Evolutionary conservation across 2,329 filamentous ascomycete genomes (phyloP), one percentile per base, ranked within the genome.

Genomic region (Niveomyces coronatus): DNA sequence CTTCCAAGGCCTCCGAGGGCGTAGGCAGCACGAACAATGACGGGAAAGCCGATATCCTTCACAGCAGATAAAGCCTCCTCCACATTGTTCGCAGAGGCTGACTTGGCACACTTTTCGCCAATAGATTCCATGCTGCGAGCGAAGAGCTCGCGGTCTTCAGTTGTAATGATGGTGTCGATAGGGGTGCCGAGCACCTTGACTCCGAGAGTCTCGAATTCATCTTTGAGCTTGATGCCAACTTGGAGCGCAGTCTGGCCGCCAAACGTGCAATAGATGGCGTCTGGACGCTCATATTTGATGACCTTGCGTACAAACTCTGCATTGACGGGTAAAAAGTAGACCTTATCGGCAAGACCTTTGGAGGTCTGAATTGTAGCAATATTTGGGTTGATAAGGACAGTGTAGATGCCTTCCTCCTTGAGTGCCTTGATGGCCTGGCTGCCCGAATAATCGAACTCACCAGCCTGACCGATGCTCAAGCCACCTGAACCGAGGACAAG

Each of bases 351-450:
- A 37, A 98, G 70, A 47, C 91, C 91, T 66, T 95, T 95, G 37
- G 91, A 96, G 4, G 91, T 98, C 61, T 98, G 91, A 45, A 96
- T 96, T 1, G 91, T 98, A 48, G 91, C 91, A 57, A 98, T 96
- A 59, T 98, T 98, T 41, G 91, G 91, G 66, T 98, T 98, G 72
- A 98, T 96, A 46, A 98, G 70, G 46, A 98, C 82, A 3, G 91
- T 95, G 68, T 95, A 96, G 53, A 96, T 95, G 44, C 88, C 89
- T 64, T 96, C 91, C 60, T 96, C 84, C 64, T 96, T 96, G 52
- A 98, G 59, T 26, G 91, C 91, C 69, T 98, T 98, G 70, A 98
- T 96, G 31, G 89, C 91, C 63, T 98, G 91, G 61, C 85, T 93
- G 46, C 91, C 91, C 38, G 91, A 96, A 68, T 98, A 98, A 59